These are phyloP conservation scores for Sphagnum magellanicum DNA, from an alignment of 228 moss, liverwort and hornwort species.

Conservation along the genomic window DNA sequence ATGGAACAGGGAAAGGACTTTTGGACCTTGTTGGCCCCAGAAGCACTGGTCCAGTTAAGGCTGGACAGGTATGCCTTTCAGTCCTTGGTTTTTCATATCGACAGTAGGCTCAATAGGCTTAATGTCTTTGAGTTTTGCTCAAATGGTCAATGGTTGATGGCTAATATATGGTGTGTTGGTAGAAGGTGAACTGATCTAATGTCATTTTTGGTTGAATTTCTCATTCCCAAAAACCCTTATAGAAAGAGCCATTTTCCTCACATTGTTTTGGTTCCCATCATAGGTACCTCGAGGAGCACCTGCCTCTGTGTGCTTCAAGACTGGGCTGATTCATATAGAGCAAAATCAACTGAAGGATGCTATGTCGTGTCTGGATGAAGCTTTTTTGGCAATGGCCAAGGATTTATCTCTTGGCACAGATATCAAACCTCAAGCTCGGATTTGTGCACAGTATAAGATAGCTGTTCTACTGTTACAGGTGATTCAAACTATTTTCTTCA, in stretches of 20 bases:
- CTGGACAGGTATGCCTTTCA: conserved; percentile 59
- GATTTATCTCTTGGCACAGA: conserved; percentile 79
- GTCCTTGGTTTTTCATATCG: background rate
- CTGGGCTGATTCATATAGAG: conserved; percentile 77
- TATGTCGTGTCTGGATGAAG: conserved; percentile 91
- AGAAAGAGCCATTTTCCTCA: too few species aligned
- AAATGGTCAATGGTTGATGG: too few species aligned
- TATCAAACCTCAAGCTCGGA: conserved; percentile 89
- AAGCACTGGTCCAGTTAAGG: conserved; percentile 43
- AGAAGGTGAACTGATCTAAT: too few species aligned
- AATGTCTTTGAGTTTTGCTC: too few species aligned
- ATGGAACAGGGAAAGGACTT: conserved; percentile 44
- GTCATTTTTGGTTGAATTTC: too few species aligned
- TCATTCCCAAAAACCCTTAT: too few species aligned
- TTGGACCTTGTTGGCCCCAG: conserved; percentile 46
- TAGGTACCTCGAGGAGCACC: conserved; percentile 97
- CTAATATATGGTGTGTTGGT: too few species aligned
- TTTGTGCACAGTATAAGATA: conserved; percentile 93
- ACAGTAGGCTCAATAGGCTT: too few species aligned
- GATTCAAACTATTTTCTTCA: background rate
- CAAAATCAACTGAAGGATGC: conserved; percentile 93
- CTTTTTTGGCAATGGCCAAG: conserved; percentile 90
- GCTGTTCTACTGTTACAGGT: conserved; percentile 93
- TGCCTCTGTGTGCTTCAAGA: conserved; percentile 88
- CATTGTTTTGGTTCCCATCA: background rate